These are phyloP conservation scores for Globisporangium sylvaticum DNA, from an alignment of 352 stramenopile genomes.

Conservation along the genomic window DNA sequence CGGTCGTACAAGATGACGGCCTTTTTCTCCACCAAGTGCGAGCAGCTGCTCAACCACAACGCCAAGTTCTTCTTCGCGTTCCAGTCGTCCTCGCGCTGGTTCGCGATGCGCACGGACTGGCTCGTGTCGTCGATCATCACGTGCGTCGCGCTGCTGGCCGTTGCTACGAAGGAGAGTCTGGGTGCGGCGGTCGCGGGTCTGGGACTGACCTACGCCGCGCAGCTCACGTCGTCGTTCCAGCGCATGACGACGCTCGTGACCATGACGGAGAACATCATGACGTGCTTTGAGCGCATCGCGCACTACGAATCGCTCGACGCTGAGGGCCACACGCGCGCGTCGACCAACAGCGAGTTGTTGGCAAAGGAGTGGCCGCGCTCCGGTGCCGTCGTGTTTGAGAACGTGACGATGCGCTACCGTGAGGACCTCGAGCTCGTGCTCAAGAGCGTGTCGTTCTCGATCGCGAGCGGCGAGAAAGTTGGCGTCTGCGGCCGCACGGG, in stretches of 20 bases:
- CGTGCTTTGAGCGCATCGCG: slow-evolving; percentile 75
- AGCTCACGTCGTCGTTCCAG: slow-evolving; percentile 86
- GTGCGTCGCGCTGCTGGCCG: slow-evolving; percentile 22
- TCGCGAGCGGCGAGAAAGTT: slow-evolving; percentile 25
- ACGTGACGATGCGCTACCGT: slow-evolving; percentile 31
- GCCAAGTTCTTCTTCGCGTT: slow-evolving; percentile 35
- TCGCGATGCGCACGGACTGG: slow-evolving; percentile 40
- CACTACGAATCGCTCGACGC: slow-evolving; percentile 27
- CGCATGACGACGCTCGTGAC: slow-evolving; percentile 86
- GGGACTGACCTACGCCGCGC: slow-evolving; percentile 85
- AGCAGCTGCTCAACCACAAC: slow-evolving; percentile 33
- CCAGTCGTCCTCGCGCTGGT: slow-evolving; percentile 26
- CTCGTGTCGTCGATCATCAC: slow-evolving; percentile 25
- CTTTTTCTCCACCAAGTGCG: slow-evolving; percentile 9
- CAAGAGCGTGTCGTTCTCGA: slow-evolving; percentile 20
- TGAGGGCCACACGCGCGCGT: slow-evolving; percentile 51
- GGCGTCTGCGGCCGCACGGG: slow-evolving; percentile 36
- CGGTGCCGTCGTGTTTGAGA: slow-evolving; percentile 51
- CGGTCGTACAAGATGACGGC: slow-evolving; percentile 34
- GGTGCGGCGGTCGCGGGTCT: slow-evolving; percentile 58
- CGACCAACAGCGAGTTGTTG: slow-evolving; percentile 87
- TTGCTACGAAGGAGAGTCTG: slow-evolving; percentile 17
- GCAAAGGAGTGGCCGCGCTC: slow-evolving; percentile 33
- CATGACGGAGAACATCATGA: slow-evolving; percentile 91
- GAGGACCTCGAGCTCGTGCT: slow-evolving; percentile 30